phyloP scores from a whole-genome alignment of 257 asterid genomes.

The Solanum neorickii region DNA sequence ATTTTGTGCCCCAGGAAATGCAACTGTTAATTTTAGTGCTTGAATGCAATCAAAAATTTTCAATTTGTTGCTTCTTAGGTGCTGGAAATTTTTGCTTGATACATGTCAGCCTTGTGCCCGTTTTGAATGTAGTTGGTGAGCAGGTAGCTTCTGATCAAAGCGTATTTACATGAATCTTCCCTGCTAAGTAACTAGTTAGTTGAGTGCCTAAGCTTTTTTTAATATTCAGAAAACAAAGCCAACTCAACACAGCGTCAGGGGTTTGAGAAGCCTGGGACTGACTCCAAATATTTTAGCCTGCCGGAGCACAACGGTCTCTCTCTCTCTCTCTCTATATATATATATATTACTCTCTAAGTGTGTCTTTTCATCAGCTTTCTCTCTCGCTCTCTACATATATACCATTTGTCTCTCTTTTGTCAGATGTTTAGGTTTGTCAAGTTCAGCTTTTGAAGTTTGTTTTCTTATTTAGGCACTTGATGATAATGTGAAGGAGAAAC shows the following conservation, averaged over 20 bases:
- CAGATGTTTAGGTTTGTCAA: neutral
- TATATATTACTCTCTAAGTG: neutral
- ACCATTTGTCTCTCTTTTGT: neutral
- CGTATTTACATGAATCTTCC: neutral
- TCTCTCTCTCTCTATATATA: neutral
- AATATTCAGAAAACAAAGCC: constrained; percentile 74
- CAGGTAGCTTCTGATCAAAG: constrained; percentile 27
- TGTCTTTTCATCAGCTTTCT: neutral
- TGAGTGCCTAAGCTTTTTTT: neutral
- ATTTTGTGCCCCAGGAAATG: neutral
- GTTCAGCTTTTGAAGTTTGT: neutral
- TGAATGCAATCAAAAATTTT: neutral
- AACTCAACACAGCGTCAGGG: constrained; percentile 81
- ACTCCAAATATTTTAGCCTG: constrained; percentile 68
- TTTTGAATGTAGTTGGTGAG: constrained; percentile 64
- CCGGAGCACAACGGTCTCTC: constrained; percentile 65
- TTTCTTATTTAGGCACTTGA: constrained; percentile 20
- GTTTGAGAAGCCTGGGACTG: constrained; percentile 68
- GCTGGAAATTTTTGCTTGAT: constrained; percentile 68
- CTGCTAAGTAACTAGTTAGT: neutral
- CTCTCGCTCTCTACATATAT: too few species aligned
- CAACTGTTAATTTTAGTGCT: neutral
- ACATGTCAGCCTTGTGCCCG: constrained; percentile 87
- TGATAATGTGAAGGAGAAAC: constrained; percentile 22
- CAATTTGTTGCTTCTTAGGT: constrained; percentile 25